These are phyloP conservation scores for Iberis pinnata DNA, from an alignment of 345 rosid genomes.

Conservation along the genomic window DNA sequence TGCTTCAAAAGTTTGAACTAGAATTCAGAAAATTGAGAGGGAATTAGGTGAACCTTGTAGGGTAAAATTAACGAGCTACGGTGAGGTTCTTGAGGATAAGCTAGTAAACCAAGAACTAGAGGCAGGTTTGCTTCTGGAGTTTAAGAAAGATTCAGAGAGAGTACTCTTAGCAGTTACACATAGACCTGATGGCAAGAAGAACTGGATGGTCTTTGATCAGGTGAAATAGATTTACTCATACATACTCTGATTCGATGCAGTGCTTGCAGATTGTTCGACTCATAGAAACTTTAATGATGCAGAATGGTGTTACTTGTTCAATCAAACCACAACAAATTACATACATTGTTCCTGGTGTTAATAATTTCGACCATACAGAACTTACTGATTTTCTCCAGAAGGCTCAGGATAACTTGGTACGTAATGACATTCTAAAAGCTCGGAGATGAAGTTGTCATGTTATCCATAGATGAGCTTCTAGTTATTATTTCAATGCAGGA, in stretches of 20 bases:
- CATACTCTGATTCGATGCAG: background rate
- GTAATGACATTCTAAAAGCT: slow-evolving; percentile 22
- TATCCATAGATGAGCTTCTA: slow-evolving; percentile 3
- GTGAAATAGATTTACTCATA: too few species aligned
- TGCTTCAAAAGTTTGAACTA: background rate
- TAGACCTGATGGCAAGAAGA: slow-evolving; percentile 92
- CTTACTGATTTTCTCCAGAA: slow-evolving; percentile 54
- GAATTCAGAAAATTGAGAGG: background rate
- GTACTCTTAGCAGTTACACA: slow-evolving; percentile 69
- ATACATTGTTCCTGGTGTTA: slow-evolving; percentile 70
- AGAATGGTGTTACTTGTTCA: slow-evolving; percentile 73
- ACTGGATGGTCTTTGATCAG: slow-evolving; percentile 99
- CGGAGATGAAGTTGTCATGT: slow-evolving; percentile 9
- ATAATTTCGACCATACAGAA: slow-evolving; percentile 57
- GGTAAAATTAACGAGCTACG: slow-evolving; percentile 48
- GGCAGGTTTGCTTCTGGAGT: slow-evolving; percentile 78
- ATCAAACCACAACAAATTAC: slow-evolving; percentile 89
- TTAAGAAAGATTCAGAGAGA: slow-evolving; percentile 76
- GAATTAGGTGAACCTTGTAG: slow-evolving; percentile 36
- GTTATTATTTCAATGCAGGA: slow-evolving; percentile 45
- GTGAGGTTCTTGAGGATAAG: slow-evolving; percentile 67
- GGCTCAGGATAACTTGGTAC: slow-evolving; percentile 74
- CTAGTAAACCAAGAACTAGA: slow-evolving; percentile 47
- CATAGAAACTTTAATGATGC: slow-evolving; percentile 18
- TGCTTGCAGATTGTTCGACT: slow-evolving; percentile 12